These are phyloP conservation scores for Agaricus sinodeliciosus DNA, from an alignment of 768 basidiomycete genomes.

Conservation along the genomic window DNA sequence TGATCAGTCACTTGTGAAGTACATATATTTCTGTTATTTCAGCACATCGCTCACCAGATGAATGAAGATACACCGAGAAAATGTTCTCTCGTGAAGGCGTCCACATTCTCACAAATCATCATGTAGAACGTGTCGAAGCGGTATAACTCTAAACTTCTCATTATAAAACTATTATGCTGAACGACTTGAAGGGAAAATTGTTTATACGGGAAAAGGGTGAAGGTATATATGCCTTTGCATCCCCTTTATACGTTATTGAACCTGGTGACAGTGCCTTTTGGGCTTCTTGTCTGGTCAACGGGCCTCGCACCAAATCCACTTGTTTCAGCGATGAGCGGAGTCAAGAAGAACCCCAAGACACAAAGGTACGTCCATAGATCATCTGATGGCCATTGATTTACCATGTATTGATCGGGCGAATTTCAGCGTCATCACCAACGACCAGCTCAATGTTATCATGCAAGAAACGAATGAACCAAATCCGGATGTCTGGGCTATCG, in stretches of 20 bases:
- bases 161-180: background rate
- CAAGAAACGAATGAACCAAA: conserved; percentile 43
- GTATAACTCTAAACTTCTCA: conserved; percentile 24
- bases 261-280: conserved; percentile 55
- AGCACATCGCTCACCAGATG: background rate
- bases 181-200: conserved; percentile 45
- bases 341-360: conserved; percentile 56
- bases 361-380: conserved; percentile 33
- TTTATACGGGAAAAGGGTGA: conserved; percentile 67
- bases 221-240: conserved; percentile 29
- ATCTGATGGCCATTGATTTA: background rate
- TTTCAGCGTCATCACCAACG: conserved; percentile 36
- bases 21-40: conserved; percentile 13
- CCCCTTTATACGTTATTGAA: background rate
- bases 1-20: conserved; percentile 61
- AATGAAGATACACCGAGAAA: conserved; percentile 54
- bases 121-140: conserved; percentile 63
- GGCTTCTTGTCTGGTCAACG: conserved; percentile 84
- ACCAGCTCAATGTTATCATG: conserved; percentile 56
- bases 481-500: conserved; percentile 74
- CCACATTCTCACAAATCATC: conserved; percentile 60
- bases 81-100: conserved; percentile 74
- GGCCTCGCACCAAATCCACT: conserved; percentile 81
- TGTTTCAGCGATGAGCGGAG: conserved; percentile 49
- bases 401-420: background rate